phyloP scores from a whole-genome alignment of 2,329 filamentous ascomycete species.

The Paracoccidioides lutzii region DNA sequence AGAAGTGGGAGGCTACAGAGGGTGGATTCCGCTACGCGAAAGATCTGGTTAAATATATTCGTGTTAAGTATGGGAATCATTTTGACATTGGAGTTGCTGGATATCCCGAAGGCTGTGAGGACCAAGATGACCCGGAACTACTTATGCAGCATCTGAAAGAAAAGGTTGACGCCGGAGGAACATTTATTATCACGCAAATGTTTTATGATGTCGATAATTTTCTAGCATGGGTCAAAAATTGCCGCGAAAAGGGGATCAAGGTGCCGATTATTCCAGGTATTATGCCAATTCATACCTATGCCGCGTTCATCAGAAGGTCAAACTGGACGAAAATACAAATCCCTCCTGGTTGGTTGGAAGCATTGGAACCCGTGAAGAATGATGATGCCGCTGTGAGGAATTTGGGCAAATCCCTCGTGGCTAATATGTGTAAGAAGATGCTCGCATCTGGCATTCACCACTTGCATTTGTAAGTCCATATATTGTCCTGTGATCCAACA shows the following conservation, averaged over 20 bases:
- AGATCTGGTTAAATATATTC: constrained; percentile 78
- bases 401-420: constrained; percentile 73
- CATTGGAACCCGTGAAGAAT: constrained; percentile 86
- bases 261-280: constrained; percentile 77
- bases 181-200: constrained; percentile 97
- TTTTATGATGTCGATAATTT: constrained; percentile 98
- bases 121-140: constrained; percentile 73
- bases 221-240: constrained; percentile 75
- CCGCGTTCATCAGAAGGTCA: constrained; percentile 77
- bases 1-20: constrained; percentile 81
- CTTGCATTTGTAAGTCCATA: constrained; percentile 59
- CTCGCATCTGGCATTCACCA: constrained; percentile 71
- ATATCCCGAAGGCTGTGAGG: constrained; percentile 90
- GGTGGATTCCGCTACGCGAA: constrained; percentile 83
- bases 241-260: constrained; percentile 70
- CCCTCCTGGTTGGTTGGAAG: constrained; percentile 66
- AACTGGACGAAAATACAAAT: constrained; percentile 83
- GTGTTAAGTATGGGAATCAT: constrained; percentile 66
- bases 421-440: constrained; percentile 79
- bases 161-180: constrained; percentile 86
- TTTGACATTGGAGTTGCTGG: constrained; percentile 97
- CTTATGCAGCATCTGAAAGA: constrained; percentile 90
- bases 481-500: not conserved
- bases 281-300: constrained; percentile 91
- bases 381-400: constrained; percentile 88